A percentile compares a stretch with the other conserved stretches of the same genome.
Conservation (phyloP, 441 rosid species). For the Erysimum cheiri region DNA sequence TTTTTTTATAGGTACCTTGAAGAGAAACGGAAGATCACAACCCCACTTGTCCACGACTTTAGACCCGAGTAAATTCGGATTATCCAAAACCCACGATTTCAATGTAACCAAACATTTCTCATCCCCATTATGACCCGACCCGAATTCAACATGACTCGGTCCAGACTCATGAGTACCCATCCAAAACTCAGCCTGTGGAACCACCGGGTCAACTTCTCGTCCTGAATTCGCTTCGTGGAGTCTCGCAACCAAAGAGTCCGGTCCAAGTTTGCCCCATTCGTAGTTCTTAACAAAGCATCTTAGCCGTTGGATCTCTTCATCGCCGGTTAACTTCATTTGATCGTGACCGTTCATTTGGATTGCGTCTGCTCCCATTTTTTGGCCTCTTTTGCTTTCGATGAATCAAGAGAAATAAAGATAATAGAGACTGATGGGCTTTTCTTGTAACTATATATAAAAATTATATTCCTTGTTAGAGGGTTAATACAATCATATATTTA, state of each 20-base stretch:
- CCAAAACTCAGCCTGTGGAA: conserved; percentile 77
- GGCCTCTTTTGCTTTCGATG: conserved; percentile 12
- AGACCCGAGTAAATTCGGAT: conserved; percentile 69
- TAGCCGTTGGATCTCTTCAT: conserved; percentile 43
- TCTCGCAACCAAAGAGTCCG: conserved; percentile 60
- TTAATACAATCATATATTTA: conserved; percentile 19
- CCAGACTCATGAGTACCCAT: conserved; percentile 78
- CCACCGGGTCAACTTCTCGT: conserved; percentile 40
- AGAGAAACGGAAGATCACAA: conserved; percentile 79
- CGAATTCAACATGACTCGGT: conserved; percentile 62
- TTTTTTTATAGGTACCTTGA: conserved; percentile 57
- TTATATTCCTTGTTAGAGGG: conserved; percentile 18
- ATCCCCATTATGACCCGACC: conserved; percentile 30
- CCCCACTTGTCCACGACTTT: conserved; percentile 74
- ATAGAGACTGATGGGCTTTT: conserved; percentile 30
- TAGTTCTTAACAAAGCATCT: conserved; percentile 66
- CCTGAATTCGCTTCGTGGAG: conserved; percentile 68
- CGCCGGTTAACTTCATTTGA: conserved; percentile 34
- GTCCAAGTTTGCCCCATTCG: conserved; percentile 77
- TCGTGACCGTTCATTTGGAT: conserved; percentile 38
- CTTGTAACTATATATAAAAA: conserved; percentile 29
- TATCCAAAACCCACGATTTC: conserved; percentile 65
- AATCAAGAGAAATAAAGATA: conserved; percentile 31
- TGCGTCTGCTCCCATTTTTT: conserved; percentile 41
- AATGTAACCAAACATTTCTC: conserved; percentile 46